Evolutionary conservation across 192 early-diverging fungal genomes (phyloP).

Genomic region (Coemansia sp.): DNA sequence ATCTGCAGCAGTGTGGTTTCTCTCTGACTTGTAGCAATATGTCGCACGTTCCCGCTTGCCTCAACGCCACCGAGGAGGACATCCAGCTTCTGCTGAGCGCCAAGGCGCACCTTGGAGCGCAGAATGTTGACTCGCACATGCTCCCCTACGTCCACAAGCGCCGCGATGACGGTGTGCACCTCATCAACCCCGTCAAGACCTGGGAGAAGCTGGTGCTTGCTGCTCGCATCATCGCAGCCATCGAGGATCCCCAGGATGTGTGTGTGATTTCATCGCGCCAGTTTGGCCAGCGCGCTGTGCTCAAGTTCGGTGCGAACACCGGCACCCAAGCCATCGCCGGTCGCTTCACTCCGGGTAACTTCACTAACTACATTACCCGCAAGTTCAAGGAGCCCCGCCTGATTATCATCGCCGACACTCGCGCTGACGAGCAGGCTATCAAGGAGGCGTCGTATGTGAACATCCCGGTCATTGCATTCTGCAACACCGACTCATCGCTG

Average conservation of each 20-base stretch:
- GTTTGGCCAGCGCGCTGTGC: slow-evolving; percentile 97
- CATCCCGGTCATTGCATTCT: slow-evolving; percentile 99
- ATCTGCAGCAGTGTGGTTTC: not conserved
- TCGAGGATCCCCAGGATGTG: slow-evolving; percentile 98
- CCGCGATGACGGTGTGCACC: slow-evolving; percentile 94
- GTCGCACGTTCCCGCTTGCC: slow-evolving; percentile 57
- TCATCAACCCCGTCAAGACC: slow-evolving; percentile 99
- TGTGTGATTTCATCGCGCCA: slow-evolving; percentile 95
- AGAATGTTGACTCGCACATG: slow-evolving; percentile 97
- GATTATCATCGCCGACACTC: slow-evolving; percentile 96
- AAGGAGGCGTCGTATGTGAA: slow-evolving; percentile 99
- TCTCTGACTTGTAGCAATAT: slow-evolving; percentile 38
- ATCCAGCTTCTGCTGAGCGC: slow-evolving; percentile 93
- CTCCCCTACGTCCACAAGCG: slow-evolving; percentile 95
- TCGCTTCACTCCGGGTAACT: slow-evolving; percentile 99
- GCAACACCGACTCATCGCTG: slow-evolving; percentile 96
- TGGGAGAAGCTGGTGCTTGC: slow-evolving; percentile 99
- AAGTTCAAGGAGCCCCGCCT: slow-evolving; percentile 99
- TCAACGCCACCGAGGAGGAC: slow-evolving; percentile 85
- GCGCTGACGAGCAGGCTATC: slow-evolving; percentile 98
- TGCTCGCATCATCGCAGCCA: slow-evolving; percentile 96
- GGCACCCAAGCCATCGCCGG: slow-evolving; percentile 99
- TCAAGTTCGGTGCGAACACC: slow-evolving; percentile 98
- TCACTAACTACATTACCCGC: slow-evolving; percentile 99
- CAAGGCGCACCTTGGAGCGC: slow-evolving; percentile 97